A percentile compares a stretch with the other conserved stretches of the same genome.
Conservation (phyloP, 2,329 filamentous ascomycete genomes). For the Claviceps sorghi region DNA sequence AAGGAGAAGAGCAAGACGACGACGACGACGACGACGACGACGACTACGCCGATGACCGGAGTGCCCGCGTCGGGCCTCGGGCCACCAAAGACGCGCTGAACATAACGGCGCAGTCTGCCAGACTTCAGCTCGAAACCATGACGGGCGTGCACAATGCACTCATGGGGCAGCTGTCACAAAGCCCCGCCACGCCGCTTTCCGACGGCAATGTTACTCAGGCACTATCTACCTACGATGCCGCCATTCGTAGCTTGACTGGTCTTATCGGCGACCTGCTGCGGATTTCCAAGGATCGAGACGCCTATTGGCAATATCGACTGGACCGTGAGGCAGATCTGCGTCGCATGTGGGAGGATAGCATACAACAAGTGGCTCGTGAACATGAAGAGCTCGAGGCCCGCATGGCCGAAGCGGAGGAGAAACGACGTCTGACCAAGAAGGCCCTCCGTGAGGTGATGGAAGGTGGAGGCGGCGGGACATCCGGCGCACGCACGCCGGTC, state of each 20-base stretch:
- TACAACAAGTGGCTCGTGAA: slow-evolving; percentile 90
- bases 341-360: slow-evolving; percentile 97
- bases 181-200: slow-evolving; percentile 57
- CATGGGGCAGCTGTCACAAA: slow-evolving; percentile 49
- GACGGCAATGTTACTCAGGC: slow-evolving; percentile 66
- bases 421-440: slow-evolving; percentile 76
- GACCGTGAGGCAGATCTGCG: slow-evolving; percentile 85
- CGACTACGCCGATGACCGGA: slow-evolving; percentile 61
- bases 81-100: slow-evolving; percentile 87
- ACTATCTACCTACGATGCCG: slow-evolving; percentile 72
- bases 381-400: slow-evolving; percentile 82
- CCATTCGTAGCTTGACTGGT: slow-evolving; percentile 73
- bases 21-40: slow-evolving; percentile 49
- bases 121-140: slow-evolving; percentile 81
- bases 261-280: slow-evolving; percentile 76
- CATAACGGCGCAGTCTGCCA: slow-evolving; percentile 91
- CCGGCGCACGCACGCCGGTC: slow-evolving; percentile 16
- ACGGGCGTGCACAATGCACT: slow-evolving; percentile 74
- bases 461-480: slow-evolving; percentile 22
- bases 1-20: slow-evolving; percentile 32
- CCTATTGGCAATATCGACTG: slow-evolving; percentile 91
- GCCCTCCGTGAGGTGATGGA: slow-evolving; percentile 77
- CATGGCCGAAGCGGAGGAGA: slow-evolving; percentile 79
- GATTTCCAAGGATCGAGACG: slow-evolving; percentile 85
- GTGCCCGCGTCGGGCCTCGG: slow-evolving; percentile 57